Evolutionary conservation across 352 stramenopile species (phyloP).

Genomic region (Thalassiosira livingstoniorum): DNA sequence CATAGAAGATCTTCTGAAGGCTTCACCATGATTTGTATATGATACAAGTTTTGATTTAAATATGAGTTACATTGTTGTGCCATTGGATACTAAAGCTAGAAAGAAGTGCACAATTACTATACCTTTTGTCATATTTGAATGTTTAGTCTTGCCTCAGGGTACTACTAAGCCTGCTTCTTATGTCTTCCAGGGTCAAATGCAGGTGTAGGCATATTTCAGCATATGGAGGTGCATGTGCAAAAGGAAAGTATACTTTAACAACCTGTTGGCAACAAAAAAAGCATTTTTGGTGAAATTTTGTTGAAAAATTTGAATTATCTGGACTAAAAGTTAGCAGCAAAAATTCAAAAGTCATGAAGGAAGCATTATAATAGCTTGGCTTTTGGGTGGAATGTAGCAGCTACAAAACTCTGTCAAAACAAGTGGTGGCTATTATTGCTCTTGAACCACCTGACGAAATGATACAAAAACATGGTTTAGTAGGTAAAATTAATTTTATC

Average conservation of each 20-base stretch:
- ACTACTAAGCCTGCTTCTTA: conserved; percentile 10
- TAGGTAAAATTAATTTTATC: conserved; percentile 58
- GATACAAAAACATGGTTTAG: conserved; percentile 44
- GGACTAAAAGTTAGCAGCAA: conserved; percentile 23
- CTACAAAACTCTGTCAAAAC: not conserved
- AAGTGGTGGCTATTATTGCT: conserved; percentile 32
- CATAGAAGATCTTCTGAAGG: no score
- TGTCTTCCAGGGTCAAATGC: conserved; percentile 6
- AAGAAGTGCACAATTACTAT: conserved; percentile 19
- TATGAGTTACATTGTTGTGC: no score
- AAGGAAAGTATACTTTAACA: conserved; percentile 15
- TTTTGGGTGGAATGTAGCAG: not conserved
- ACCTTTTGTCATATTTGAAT: conserved; percentile 17
- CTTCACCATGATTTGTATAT: no score
- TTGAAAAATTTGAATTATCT: not conserved
- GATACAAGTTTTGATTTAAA: no score
- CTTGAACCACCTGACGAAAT: conserved; percentile 25
- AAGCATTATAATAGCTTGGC: conserved; percentile 17
- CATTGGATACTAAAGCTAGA: not conserved
- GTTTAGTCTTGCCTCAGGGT: conserved; percentile 27
- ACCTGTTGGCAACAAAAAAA: conserved; percentile 11
- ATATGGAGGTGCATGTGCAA: not conserved
- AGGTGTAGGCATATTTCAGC: not conserved
- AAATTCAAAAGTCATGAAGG: conserved; percentile 20
- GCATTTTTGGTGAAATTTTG: conserved; percentile 5